Percentiles rank a stretch among this genome's conserved stretches.
Evolutionary conservation across 768 basidiomycete species (phyloP).

Genomic region (Termitomyces sp.): DNA sequence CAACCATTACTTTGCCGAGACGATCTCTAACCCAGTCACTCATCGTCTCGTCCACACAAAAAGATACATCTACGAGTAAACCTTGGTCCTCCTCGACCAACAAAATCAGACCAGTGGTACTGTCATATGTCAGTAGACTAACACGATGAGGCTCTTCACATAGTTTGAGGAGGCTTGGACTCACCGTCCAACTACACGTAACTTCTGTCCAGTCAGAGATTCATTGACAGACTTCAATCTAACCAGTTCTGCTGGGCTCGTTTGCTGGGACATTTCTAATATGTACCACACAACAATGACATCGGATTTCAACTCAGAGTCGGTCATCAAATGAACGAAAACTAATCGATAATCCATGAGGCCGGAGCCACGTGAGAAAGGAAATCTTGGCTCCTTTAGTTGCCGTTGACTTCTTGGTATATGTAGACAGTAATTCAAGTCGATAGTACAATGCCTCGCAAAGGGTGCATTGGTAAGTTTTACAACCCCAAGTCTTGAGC

Average conservation of each 20-base stretch:
- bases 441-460: too few relatives aligned
- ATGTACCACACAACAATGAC: neutral
- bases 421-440: too few relatives aligned
- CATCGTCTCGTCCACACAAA: constrained; percentile 42
- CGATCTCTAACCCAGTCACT: constrained; percentile 50
- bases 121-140: constrained; percentile 60
- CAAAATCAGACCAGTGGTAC: constrained; percentile 38
- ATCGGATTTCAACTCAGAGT: neutral
- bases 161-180: constrained; percentile 9
- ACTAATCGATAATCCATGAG: too few relatives aligned
- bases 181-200: constrained; percentile 60
- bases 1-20: constrained; percentile 45
- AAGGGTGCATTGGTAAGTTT: too few relatives aligned
- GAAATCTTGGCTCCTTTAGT: too few relatives aligned
- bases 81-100: constrained; percentile 48
- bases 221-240: constrained; percentile 38
- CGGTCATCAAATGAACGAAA: too few relatives aligned
- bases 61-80: constrained; percentile 53
- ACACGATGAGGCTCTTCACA: neutral
- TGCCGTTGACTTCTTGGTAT: too few relatives aligned
- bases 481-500: too few relatives aligned
- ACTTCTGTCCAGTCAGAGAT: constrained; percentile 42
- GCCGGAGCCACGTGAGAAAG: too few relatives aligned
- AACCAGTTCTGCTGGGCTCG: constrained; percentile 43
- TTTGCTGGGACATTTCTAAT: constrained; percentile 42